Percentiles rank a stretch among this genome's conserved stretches.
Conservation (phyloP, 1,139 yeast genomes). For the Yamadazyma dushanensis region DNA sequence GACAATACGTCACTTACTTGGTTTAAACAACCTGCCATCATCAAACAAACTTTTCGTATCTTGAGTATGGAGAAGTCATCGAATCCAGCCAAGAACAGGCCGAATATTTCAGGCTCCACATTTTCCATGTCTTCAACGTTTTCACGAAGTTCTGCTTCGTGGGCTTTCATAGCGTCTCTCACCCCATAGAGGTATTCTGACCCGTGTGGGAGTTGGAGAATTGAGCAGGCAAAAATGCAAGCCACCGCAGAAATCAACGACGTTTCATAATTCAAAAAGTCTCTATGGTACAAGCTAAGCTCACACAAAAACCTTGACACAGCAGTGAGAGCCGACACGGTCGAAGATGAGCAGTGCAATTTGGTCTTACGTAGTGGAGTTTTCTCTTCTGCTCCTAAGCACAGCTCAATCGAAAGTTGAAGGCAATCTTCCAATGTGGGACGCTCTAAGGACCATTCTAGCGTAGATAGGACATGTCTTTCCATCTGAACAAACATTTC, state of each 20-base stretch:
- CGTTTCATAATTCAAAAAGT: constrained; percentile 60
- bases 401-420: constrained; percentile 50
- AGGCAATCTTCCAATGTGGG: constrained; percentile 64
- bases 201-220: constrained; percentile 49
- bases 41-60: too few relatives aligned
- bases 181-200: constrained; percentile 31
- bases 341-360: too few relatives aligned
- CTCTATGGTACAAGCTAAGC: constrained; percentile 69
- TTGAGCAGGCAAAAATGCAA: constrained; percentile 69
- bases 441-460: constrained; percentile 77
- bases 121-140: constrained; percentile 31
- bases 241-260: constrained; percentile 70
- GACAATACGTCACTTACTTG: constrained; percentile 57
- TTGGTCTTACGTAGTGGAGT: constrained; percentile 17
- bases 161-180: too few relatives aligned
- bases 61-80: constrained; percentile 40
- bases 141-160: constrained; percentile 25
- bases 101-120: constrained; percentile 40
- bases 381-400: too few relatives aligned
- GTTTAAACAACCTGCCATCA: constrained; percentile 44
- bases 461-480: constrained; percentile 77
- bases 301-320: constrained; percentile 73
- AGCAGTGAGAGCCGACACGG: constrained; percentile 52
- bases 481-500: constrained; percentile 96
- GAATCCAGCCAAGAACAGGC: constrained; percentile 56